Evolutionary conservation across 148 eudicot species (phyloP), one percentile per base, ranked within the genome.

Genomic region (Camellia lanceoleosa): DNA sequence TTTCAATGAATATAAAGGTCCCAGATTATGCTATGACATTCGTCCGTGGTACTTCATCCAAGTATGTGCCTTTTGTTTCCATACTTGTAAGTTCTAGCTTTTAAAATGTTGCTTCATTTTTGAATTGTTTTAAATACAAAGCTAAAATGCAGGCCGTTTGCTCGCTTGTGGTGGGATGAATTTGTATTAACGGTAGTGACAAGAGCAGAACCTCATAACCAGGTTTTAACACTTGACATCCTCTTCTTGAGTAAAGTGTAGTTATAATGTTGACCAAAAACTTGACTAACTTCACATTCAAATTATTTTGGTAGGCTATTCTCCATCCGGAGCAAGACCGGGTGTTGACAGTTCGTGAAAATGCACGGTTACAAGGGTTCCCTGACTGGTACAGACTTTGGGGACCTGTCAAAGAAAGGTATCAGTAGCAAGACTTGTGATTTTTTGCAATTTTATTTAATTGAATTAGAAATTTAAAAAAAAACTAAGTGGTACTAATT

Each of bases 301-400:
- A 49, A 49, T 77, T 62, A 13, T 64, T 38, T 61, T 52, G 13
- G 5, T 59, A 84, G 90, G 65, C 19, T 62, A 43, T 89, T 3
- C 80, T 89, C 18, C 91, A 89, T 74, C 89, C 91, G 0, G 63
- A 73, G n/a, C 89, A 89, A 42, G 91, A 89, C 13, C 76, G 91
- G 68, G 91, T 89, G 14, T 83, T 89, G 7, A 85, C 87, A 0
- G 55, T 89, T 3, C 87, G 91, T 16, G 91, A 89, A 80, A 89
- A 86, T 81, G 91, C 91, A 19, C 79, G 91, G 47, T 16, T 89
- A 9, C 91, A 87, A 73, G 91, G 91, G 0, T 86, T 89, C 68
- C 89, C 87, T 1, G 91, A 88, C 68, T 85, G 83, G 79, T 88
- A 86, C 71, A 78, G 67, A n/a, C 83, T 88, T 0, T 74, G 71